phyloP scores from a whole-genome alignment of 768 basidiomycete species.

The Erythrobasidium yunnanense region DNA sequence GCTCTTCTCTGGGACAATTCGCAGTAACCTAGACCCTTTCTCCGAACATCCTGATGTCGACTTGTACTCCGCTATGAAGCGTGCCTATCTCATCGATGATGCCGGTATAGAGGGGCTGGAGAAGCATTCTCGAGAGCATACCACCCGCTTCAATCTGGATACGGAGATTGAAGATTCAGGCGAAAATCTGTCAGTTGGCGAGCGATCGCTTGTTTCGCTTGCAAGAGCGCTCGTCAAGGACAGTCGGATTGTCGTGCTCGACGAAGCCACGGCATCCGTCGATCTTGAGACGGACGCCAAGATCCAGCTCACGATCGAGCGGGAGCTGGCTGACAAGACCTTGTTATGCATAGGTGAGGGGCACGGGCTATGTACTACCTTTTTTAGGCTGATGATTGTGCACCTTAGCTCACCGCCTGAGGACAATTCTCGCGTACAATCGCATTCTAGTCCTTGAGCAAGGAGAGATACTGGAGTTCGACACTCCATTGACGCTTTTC shows the following conservation, averaged over 20 bases:
- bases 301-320: slow-evolving; percentile 64
- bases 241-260: slow-evolving; percentile 37
- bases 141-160: slow-evolving; percentile 63
- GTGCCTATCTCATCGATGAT: slow-evolving; percentile 67
- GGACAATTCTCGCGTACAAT: slow-evolving; percentile 36
- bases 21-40: slow-evolving; percentile 45
- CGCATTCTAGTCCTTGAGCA: slow-evolving; percentile 34
- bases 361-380: not conserved
- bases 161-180: slow-evolving; percentile 77
- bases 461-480: slow-evolving; percentile 34
- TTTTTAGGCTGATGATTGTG: not conserved
- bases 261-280: slow-evolving; percentile 38
- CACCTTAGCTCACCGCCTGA: slow-evolving; percentile 41
- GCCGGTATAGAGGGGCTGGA: slow-evolving; percentile 34
- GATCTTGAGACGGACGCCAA: slow-evolving; percentile 36
- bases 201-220: not conserved
- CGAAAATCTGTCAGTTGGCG: slow-evolving; percentile 37
- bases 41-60: slow-evolving; percentile 64
- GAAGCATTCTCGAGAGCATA: slow-evolving; percentile 34
- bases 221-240: slow-evolving; percentile 32
- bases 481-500: slow-evolving; percentile 33
- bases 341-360: slow-evolving; percentile 54
- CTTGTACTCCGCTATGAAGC: slow-evolving; percentile 79
- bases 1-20: slow-evolving; percentile 18
- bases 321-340: slow-evolving; percentile 59